These are phyloP conservation scores for Phalaenopsis aphrodite DNA, from an alignment of 106 monocot genomes.

Conservation along the genomic window DNA sequence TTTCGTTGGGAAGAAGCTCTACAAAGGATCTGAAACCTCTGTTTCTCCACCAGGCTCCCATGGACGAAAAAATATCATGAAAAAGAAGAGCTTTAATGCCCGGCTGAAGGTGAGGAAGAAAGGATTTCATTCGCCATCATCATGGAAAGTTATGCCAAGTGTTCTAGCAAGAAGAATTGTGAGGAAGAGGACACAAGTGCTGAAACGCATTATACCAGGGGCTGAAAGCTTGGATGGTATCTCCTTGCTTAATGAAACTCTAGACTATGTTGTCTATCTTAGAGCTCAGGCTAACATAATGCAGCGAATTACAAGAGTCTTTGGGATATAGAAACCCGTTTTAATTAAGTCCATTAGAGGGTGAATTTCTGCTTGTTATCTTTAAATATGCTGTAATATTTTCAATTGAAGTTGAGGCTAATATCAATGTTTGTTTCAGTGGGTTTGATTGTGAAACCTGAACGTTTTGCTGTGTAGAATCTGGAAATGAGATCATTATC, in stretches of 20 bases:
- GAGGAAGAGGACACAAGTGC: constrained; percentile 46
- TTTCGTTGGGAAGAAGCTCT: constrained; percentile 6
- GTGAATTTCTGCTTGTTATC: too few species aligned
- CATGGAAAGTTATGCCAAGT: background rate
- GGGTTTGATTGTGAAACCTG: too few species aligned
- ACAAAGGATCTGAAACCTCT: constrained; percentile 12
- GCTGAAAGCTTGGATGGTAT: constrained; percentile 33
- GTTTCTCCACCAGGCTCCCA: too few species aligned
- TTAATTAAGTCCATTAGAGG: constrained; percentile 8
- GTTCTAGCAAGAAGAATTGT: constrained; percentile 30
- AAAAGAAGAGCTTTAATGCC: background rate
- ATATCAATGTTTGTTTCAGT: too few species aligned
- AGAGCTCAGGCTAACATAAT: constrained; percentile 58
- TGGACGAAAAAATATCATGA: constrained; percentile 5
- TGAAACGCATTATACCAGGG: constrained; percentile 57
- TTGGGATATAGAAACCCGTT: background rate
- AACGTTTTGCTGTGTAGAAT: too few species aligned
- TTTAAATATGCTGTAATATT: too few species aligned
- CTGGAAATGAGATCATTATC: too few species aligned
- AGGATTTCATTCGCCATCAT: too few species aligned
- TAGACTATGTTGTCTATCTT: constrained; percentile 62
- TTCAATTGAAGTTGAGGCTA: too few species aligned
- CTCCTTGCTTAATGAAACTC: constrained; percentile 44
- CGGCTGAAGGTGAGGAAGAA: background rate
- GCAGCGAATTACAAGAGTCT: constrained; percentile 29